Conservation (phyloP, 169 alveolate species). For the Blepharisma undulans region DNA sequence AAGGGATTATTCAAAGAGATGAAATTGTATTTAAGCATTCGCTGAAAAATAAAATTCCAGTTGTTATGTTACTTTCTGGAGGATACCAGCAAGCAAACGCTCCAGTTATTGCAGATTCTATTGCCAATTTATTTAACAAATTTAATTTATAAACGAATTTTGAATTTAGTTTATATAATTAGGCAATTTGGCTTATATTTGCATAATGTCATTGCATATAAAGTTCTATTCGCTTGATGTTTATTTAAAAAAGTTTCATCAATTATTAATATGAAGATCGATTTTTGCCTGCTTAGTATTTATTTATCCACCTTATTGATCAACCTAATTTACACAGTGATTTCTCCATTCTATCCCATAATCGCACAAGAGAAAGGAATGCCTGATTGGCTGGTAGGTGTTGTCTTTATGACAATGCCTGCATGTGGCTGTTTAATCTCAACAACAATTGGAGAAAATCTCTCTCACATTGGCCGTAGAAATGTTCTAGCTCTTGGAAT, state of each 20-base stretch:
- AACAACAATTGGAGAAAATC: neutral
- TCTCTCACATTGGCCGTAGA: neutral
- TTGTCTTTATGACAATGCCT: neutral
- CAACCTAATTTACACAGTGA: neutral
- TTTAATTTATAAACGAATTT: neutral
- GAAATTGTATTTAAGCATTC: conserved; percentile 56
- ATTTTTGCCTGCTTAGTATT: neutral
- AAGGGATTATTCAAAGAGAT: conserved; percentile 74
- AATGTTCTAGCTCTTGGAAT: neutral
- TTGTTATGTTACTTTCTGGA: conserved; percentile 76
- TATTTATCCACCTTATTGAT: neutral
- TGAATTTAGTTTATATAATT: no score
- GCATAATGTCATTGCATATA: no score
- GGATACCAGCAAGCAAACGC: conserved; percentile 75
- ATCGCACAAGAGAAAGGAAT: conserved; percentile 19
- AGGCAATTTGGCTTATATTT: no score
- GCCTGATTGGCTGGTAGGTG: neutral
- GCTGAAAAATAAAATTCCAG: conserved; percentile 52
- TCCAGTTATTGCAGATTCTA: conserved; percentile 64
- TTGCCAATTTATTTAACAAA: conserved; percentile 33
- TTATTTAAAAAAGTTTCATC: no score
- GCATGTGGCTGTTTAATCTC: neutral
- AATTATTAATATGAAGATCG: neutral
- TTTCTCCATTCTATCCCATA: conserved; percentile 10
- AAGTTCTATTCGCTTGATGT: no score